A percentile compares a stretch with the other conserved stretches of the same genome.
Evolutionary conservation across 1,284 basidiomycete genomes (phyloP).

Genomic region (Boletus smithii): DNA sequence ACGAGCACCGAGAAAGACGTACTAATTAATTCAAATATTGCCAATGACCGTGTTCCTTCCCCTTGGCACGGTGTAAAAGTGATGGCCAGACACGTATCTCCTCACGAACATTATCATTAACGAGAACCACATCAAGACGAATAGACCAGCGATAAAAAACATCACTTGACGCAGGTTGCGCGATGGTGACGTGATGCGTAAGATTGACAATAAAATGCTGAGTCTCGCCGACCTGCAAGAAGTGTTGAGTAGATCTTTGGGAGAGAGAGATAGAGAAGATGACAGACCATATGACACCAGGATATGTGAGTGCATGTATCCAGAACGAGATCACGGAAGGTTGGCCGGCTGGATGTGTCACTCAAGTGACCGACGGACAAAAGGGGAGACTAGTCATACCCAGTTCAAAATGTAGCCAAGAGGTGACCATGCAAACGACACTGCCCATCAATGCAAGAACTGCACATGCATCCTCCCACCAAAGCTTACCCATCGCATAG

Average conservation of each 20-base stretch:
- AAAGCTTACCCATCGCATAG: conserved; percentile 7
- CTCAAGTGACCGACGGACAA: neutral
- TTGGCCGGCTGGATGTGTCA: conserved; percentile 9
- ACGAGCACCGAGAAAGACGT: neutral
- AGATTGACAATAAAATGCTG: conserved; percentile 24
- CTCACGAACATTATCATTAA: conserved; percentile 7
- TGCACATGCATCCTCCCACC: conserved; percentile 23
- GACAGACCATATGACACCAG: conserved; percentile 19
- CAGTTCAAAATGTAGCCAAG: conserved; percentile 14
- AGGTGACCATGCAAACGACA: conserved; percentile 6
- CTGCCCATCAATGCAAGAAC: conserved; percentile 11
- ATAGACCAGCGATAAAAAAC: conserved; percentile 7
- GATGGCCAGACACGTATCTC: neutral
- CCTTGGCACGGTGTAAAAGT: neutral
- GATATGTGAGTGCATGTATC: conserved; percentile 18
- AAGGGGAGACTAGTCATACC: conserved; percentile 5
- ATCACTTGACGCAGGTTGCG: conserved; percentile 11
- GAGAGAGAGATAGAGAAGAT: neutral
- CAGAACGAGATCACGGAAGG: conserved; percentile 13
- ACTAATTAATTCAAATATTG: conserved; percentile 21
- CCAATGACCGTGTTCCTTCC: neutral
- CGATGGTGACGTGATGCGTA: conserved; percentile 12
- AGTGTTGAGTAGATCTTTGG: neutral
- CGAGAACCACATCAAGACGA: conserved; percentile 13
- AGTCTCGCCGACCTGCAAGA: conserved; percentile 17